Conservation (phyloP, 2,329 filamentous ascomycete species). For the Lasiodiplodia gonubiensis region DNA sequence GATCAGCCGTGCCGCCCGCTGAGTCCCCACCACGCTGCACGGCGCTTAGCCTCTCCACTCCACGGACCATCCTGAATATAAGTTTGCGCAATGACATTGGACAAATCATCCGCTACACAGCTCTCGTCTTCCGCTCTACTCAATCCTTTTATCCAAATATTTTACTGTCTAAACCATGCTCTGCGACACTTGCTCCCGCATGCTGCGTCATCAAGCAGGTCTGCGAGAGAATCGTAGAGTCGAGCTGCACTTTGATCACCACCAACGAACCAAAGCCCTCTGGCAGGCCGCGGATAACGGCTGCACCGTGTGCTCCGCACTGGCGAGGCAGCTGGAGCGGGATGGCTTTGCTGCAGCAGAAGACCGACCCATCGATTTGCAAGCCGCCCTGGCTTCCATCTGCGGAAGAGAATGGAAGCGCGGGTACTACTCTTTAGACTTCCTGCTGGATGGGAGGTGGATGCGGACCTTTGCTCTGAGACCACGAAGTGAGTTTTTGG, state of each 20-base stretch:
- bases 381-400: background rate
- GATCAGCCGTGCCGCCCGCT: background rate
- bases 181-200: conserved; percentile 28
- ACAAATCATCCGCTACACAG: background rate
- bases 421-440: conserved; percentile 27
- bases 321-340: conserved; percentile 20
- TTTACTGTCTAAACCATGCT: conserved; percentile 15
- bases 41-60: background rate
- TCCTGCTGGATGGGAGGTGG: background rate
- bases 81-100: background rate
- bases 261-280: conserved; percentile 12
- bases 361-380: background rate
- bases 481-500: background rate
- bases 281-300: conserved; percentile 15
- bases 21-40: background rate
- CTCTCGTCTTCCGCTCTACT: background rate
- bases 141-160: background rate
- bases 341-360: conserved; percentile 3
- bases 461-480: background rate
- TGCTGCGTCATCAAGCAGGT: conserved; percentile 30
- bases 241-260: conserved; percentile 31
- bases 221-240: conserved; percentile 24
- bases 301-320: conserved; percentile 30
- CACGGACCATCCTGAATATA: background rate
- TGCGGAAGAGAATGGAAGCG: background rate